A percentile compares a stretch with the other conserved stretches of the same genome.
Evolutionary conservation across 164 flowering plant species (phyloP).

Genomic region (Platanus orientalis): DNA sequence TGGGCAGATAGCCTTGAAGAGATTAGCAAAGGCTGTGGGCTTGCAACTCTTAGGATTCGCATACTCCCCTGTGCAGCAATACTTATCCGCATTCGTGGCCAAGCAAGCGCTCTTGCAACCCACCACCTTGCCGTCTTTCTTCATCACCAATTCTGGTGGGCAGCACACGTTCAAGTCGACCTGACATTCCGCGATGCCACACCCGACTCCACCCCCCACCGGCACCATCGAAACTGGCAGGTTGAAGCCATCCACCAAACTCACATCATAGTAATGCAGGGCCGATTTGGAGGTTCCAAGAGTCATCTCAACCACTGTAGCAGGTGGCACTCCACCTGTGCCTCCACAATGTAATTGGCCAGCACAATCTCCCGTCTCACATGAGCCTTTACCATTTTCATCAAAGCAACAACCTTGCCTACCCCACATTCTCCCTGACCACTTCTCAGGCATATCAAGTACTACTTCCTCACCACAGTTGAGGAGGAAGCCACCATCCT

Average conservation of each 20-base stretch:
- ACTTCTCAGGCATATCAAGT: constrained; percentile 32
- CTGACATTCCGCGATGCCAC: constrained; percentile 63
- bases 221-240: constrained; percentile 75
- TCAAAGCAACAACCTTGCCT: constrained; percentile 52
- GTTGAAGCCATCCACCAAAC: too few species aligned
- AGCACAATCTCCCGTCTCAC: constrained; percentile 54
- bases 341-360: constrained; percentile 49
- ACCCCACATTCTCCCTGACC: constrained; percentile 69
- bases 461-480: constrained; percentile 38
- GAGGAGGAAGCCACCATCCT: constrained; percentile 76
- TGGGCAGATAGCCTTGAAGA: constrained; percentile 84
- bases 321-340: constrained; percentile 55
- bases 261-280: constrained; percentile 67
- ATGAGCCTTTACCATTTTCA: constrained; percentile 31
- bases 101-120: constrained; percentile 85
- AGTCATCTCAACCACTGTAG: constrained; percentile 65
- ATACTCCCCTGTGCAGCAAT: constrained; percentile 81
- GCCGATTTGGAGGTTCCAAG: constrained; percentile 39
- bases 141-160: constrained; percentile 58
- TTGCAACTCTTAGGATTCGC: constrained; percentile 54
- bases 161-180: constrained; percentile 63
- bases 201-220: constrained; percentile 59
- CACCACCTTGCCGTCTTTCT: constrained; percentile 49
- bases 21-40: constrained; percentile 56
- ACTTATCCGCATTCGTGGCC: constrained; percentile 56